Evolutionary conservation across 106 monocot genomes (phyloP).

Genomic region (Dendrobium huoshanense): DNA sequence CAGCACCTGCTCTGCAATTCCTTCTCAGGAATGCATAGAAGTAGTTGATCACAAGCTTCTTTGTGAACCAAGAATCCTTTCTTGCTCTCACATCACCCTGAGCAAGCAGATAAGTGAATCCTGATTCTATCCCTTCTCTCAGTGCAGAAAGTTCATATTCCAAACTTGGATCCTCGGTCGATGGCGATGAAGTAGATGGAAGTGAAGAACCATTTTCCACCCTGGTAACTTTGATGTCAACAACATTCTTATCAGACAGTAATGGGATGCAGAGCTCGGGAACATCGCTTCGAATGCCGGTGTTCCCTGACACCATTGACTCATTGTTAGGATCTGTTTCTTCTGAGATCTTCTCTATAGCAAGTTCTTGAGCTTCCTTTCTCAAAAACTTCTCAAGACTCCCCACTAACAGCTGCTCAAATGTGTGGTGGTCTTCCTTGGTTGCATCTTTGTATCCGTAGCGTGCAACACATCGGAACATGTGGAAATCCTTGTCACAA

Average conservation of each 20-base stretch:
- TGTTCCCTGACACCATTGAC: conserved; percentile 18
- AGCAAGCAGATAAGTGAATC: conserved; percentile 78
- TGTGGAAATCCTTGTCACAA: conserved; percentile 78
- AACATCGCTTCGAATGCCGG: conserved; percentile 5
- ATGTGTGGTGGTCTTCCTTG: conserved; percentile 64
- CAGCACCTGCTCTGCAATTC: conserved; percentile 72
- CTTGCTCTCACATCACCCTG: conserved; percentile 78
- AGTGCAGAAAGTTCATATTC: conserved; percentile 77
- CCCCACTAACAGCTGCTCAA: conserved; percentile 69
- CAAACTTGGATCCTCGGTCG: conserved; percentile 54
- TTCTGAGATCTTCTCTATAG: conserved; percentile 31
- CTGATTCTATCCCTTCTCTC: conserved; percentile 74
- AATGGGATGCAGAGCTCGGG: conserved; percentile 54
- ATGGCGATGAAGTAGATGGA: conserved; percentile 34
- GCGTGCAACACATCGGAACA: conserved; percentile 80
- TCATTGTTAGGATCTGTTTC: conserved; percentile 22
- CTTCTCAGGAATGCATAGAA: conserved; percentile 77
- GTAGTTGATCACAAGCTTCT: conserved; percentile 82
- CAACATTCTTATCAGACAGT: conserved; percentile 20
- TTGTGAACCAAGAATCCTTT: conserved; percentile 70
- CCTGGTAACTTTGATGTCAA: background rate
- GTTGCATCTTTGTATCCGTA: conserved; percentile 85
- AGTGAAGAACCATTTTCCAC: conserved; percentile 8
- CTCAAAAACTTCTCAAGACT: conserved; percentile 75
- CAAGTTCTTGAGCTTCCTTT: conserved; percentile 64